These are phyloP conservation scores for Larix sibirica DNA, from an alignment of 83 land plant species.

Conservation along the genomic window DNA sequence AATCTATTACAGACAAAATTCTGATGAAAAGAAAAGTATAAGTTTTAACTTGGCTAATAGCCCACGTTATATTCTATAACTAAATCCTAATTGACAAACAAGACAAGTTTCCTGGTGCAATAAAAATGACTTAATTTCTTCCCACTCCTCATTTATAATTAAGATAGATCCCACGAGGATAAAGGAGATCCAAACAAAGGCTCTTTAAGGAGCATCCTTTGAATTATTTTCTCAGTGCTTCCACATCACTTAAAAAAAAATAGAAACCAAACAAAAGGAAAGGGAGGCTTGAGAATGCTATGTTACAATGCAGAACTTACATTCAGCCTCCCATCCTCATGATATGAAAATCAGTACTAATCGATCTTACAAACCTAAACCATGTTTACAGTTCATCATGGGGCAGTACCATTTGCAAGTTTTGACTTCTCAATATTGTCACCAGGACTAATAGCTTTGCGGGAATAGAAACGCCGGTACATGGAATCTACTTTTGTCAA, in stretches of 20 bases:
- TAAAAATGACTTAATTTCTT: no score
- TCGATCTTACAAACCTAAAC: background rate
- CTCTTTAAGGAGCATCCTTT: no score
- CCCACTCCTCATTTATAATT: no score
- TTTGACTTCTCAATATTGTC: background rate
- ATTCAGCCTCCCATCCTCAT: constrained; percentile 1
- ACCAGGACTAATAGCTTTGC: constrained; percentile 23
- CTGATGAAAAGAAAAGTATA: no score
- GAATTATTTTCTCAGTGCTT: no score
- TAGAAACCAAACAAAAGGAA: background rate
- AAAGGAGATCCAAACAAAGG: no score
- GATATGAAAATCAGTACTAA: background rate
- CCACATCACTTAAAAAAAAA: background rate
- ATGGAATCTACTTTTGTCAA: constrained; percentile 82
- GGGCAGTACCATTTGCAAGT: background rate
- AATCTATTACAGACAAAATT: no score
- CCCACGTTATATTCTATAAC: no score
- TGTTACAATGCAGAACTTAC: background rate
- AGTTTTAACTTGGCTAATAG: no score
- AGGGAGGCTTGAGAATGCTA: background rate
- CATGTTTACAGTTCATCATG: background rate
- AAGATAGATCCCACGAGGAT: no score
- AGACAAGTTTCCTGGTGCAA: no score
- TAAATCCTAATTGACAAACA: no score
- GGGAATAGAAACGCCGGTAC: constrained; percentile 78